Conservation (phyloP, 2,329 filamentous ascomycete species). For the Colletotrichum neosansevieriae region DNA sequence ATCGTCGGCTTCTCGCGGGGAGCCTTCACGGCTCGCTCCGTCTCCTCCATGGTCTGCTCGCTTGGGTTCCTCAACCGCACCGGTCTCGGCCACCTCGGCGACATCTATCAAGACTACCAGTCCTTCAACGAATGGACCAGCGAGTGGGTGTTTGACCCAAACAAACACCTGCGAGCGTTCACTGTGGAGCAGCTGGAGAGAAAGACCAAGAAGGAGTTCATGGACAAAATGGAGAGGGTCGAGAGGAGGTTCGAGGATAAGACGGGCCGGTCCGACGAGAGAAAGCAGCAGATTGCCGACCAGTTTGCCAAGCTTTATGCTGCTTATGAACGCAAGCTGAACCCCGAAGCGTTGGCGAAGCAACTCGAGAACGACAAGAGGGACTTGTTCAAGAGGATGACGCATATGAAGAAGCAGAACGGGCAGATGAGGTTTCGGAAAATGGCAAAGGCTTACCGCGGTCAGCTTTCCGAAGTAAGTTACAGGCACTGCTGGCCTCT, state of each 20-base stretch:
- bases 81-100: conserved; percentile 22
- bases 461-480: conserved; percentile 5
- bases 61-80: conserved; percentile 37
- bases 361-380: conserved; percentile 6
- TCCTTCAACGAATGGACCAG: conserved; percentile 28
- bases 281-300: background rate
- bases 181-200: background rate
- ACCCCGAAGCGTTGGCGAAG: background rate
- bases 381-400: conserved; percentile 18
- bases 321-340: background rate
- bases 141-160: background rate
- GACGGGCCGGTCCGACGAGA: background rate
- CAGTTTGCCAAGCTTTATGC: conserved; percentile 17
- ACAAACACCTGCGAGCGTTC: conserved; percentile 10
- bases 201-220: conserved; percentile 19
- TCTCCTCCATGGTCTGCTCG: conserved; percentile 45
- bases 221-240: conserved; percentile 26
- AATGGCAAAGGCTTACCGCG: conserved; percentile 23
- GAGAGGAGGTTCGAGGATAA: background rate
- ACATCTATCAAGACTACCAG: conserved; percentile 40
- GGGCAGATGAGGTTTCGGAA: conserved; percentile 5
- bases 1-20: conserved; percentile 53
- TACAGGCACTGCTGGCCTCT: background rate
- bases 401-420: background rate
- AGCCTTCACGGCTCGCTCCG: conserved; percentile 52